Base-by-base conservation (phyloP, 108 stramenopile genomes). In the Cylindrotheca closterium region DNA sequence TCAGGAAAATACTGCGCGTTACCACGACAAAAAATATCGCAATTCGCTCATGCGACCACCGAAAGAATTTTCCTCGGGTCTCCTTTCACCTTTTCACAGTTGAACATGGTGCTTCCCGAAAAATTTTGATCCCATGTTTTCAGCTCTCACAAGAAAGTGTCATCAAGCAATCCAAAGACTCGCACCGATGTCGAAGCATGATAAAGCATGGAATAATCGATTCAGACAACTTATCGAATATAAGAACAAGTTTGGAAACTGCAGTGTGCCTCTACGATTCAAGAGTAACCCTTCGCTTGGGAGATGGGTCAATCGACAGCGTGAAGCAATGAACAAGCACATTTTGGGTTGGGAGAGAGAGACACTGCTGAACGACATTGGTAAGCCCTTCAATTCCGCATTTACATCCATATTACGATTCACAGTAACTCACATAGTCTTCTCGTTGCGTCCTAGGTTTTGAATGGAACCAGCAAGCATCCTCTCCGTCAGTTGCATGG, bases 251-350 rank as follows among this genome's bases (percentile, higher is more conserved):
- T 57, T 32, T 34, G 74, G 74, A 19, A 48, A 75, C 46, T 75
- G 74, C 61, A 51, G 37, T 28, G 61, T 75, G 19, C 74, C 74
- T 27, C 57, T 28, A 18, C 47, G 47, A n/a, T 65, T 50, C 47
- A 25, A 29, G 3, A 55, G 29, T 22, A 64, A 71, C 51, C 70
- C 30, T 10, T 50, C 67, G 30, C 74, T 80, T 24, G 80, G 65
- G 26, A 56, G 33, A 12, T 79, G 78, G 78, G 78, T 79, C 10
- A 69, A 79, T 28, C 27, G 68, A 37, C 82, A 79, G 49, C 63
- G 79, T 10, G 37, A 42, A 42, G 37, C 37, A 7, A 42, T 10
- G 15, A 42, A 42, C 15, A 42, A 42, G 37, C 37, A 42, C 7
- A 7, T 10, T 10, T 15, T 42, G 7, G 15, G 37, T 42, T 15